Evolutionary conservation across 352 stramenopile genomes (phyloP).

Genomic region (Phytopythium cucurbitacearum): DNA sequence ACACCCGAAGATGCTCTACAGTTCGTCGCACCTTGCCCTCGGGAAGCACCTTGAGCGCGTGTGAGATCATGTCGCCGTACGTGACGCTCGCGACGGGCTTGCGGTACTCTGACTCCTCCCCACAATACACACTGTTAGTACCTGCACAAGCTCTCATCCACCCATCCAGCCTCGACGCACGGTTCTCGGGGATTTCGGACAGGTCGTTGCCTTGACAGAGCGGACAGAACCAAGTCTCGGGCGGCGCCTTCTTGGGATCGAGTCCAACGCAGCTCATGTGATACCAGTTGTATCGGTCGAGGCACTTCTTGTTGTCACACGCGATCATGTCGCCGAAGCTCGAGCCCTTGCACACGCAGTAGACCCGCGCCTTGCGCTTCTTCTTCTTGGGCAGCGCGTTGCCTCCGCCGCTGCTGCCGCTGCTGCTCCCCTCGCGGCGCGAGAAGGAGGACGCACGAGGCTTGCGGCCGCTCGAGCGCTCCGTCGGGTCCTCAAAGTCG

Average conservation of each 20-base stretch:
- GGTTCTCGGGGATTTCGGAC: slow-evolving; percentile 62
- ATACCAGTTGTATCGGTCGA: slow-evolving; percentile 81
- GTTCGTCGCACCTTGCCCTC: slow-evolving; percentile 51
- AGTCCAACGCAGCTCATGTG: slow-evolving; percentile 74
- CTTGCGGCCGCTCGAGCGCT: slow-evolving; percentile 6
- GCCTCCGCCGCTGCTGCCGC: slow-evolving; percentile 1
- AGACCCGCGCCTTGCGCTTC: slow-evolving; percentile 63
- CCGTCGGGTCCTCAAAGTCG: neutral
- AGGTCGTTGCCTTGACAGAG: slow-evolving; percentile 48
- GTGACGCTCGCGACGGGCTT: slow-evolving; percentile 79
- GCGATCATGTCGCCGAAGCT: slow-evolving; percentile 84
- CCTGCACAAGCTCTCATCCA: neutral
- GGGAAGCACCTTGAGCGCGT: slow-evolving; percentile 62
- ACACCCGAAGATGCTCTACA: slow-evolving; percentile 1
- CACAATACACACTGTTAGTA: slow-evolving; percentile 1
- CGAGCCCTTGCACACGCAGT: slow-evolving; percentile 70
- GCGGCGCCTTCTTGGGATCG: slow-evolving; percentile 38
- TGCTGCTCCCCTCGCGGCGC: neutral
- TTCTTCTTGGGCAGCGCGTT: slow-evolving; percentile 27
- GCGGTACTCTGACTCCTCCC: slow-evolving; percentile 48
- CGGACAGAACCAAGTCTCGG: slow-evolving; percentile 76
- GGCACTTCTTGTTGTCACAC: slow-evolving; percentile 76
- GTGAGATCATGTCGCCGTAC: slow-evolving; percentile 88
- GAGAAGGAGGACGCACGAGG: neutral
- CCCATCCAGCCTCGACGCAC: slow-evolving; percentile 20